These are phyloP conservation scores for Gnetum montanum DNA, from an alignment of 75 land plant genomes.

Conservation along the genomic window DNA sequence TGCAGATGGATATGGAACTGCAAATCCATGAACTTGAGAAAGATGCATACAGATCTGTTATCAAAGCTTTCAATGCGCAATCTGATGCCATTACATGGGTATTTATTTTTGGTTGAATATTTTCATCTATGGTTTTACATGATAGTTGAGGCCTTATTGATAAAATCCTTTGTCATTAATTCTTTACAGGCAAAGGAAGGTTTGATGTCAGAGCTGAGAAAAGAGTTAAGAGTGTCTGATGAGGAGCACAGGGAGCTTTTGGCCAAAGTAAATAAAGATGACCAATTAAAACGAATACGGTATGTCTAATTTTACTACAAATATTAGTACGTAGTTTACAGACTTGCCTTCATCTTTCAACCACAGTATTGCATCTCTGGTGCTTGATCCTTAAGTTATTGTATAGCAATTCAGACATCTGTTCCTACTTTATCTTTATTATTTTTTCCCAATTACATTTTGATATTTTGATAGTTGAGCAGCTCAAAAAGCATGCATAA, in stretches of 20 bases:
- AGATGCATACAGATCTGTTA: conserved; percentile 82
- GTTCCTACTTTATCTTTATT: too few relatives aligned
- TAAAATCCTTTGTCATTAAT: too few relatives aligned
- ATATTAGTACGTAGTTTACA: too few relatives aligned
- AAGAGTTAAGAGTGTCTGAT: conserved; percentile 82
- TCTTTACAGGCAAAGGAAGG: conserved; percentile 68
- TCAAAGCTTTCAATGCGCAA: conserved; percentile 93
- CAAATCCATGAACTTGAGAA: conserved; percentile 67
- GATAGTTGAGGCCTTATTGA: too few relatives aligned
- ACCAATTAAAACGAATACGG: conserved; percentile 59
- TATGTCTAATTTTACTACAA: background rate
- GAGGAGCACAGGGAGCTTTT: conserved; percentile 88
- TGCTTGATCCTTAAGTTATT: too few relatives aligned
- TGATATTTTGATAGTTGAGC: too few relatives aligned
- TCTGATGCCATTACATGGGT: conserved; percentile 96
- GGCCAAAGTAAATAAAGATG: conserved; percentile 70
- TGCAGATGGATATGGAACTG: conserved; percentile 36
- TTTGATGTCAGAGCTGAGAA: conserved; percentile 77
- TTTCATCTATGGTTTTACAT: background rate
- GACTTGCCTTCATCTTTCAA: too few relatives aligned
- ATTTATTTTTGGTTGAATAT: conserved; percentile 3
- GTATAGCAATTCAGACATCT: too few relatives aligned
- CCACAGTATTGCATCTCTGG: too few relatives aligned
- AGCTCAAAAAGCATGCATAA: too few relatives aligned
- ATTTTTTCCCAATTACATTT: too few relatives aligned